Evolutionary conservation across 2,329 filamentous ascomycete species (phyloP).

Genomic region (Scorias spongiosa): DNA sequence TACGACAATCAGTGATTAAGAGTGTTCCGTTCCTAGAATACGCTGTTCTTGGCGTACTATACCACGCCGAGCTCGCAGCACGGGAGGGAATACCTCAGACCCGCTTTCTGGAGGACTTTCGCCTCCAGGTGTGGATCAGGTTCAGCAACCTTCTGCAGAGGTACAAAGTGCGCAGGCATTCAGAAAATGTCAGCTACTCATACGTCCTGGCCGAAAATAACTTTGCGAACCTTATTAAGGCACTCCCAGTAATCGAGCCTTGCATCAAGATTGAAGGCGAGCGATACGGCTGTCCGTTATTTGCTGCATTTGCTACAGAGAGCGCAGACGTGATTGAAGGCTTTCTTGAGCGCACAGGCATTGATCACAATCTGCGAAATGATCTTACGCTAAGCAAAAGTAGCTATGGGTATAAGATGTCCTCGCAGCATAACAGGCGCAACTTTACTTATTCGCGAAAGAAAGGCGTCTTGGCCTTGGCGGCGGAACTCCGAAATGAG

Average conservation of each 20-base stretch:
- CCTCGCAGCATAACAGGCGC: no score
- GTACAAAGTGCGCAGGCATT: not conserved
- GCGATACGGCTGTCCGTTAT: not conserved
- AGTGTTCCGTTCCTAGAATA: slow-evolving; percentile 34
- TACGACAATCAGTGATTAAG: slow-evolving; percentile 7
- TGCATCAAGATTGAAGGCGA: not conserved
- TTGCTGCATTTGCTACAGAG: not conserved
- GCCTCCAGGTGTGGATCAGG: not conserved
- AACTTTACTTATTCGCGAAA: no score
- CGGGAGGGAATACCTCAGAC: slow-evolving; percentile 11
- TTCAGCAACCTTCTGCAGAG: not conserved
- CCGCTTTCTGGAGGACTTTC: slow-evolving; percentile 11
- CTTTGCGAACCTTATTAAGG: not conserved
- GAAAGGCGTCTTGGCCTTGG: not conserved
- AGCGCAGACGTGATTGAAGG: not conserved
- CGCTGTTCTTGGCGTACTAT: slow-evolving; percentile 24
- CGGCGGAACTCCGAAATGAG: not conserved
- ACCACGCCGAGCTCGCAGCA: slow-evolving; percentile 26
- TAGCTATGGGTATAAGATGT: no score
- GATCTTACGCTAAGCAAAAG: no score
- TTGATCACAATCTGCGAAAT: no score
- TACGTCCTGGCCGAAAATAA: not conserved
- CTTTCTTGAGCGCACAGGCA: not conserved
- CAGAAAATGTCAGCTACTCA: not conserved
- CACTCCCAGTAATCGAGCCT: not conserved